Conservation (phyloP, 2,329 filamentous ascomycete genomes). For the Ploettnerulaceae sp. region DNA sequence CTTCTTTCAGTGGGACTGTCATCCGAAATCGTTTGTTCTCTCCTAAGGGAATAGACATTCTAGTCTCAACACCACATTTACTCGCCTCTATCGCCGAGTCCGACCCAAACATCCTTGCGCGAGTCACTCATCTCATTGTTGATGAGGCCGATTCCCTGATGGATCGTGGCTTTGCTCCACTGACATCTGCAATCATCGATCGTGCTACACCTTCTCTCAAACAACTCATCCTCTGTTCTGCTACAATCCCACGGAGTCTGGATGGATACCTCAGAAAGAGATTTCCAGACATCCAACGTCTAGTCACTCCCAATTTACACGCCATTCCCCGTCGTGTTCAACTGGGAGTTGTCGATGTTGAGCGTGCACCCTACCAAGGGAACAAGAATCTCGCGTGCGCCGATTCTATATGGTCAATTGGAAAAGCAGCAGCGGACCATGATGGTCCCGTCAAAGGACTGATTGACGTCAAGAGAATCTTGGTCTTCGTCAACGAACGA, state of each 20-base stretch:
- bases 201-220: conserved; percentile 74
- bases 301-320: conserved; percentile 93
- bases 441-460: conserved; percentile 51
- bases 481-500: conserved; percentile 96
- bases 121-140: conserved; percentile 80
- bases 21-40: conserved; percentile 84
- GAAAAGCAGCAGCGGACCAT: conserved; percentile 62
- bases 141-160: conserved; percentile 96
- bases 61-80: conserved; percentile 85
- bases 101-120: conserved; percentile 88
- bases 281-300: conserved; percentile 77
- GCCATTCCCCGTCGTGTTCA: conserved; percentile 93
- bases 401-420: conserved; percentile 90
- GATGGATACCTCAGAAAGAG: conserved; percentile 77
- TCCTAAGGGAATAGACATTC: conserved; percentile 73
- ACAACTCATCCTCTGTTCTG: conserved; percentile 88
- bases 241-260: conserved; percentile 86
- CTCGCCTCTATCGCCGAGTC: conserved; percentile 81
- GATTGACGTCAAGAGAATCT: conserved; percentile 72
- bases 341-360: conserved; percentile 85
- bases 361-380: conserved; percentile 86
- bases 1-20: conserved; percentile 67
- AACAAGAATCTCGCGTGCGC: conserved; percentile 93
- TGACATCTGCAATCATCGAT: conserved; percentile 78
- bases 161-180: conserved; percentile 84